These are phyloP conservation scores for Candida saitoana DNA, from an alignment of 805 yeast genomes.

Conservation along the genomic window DNA sequence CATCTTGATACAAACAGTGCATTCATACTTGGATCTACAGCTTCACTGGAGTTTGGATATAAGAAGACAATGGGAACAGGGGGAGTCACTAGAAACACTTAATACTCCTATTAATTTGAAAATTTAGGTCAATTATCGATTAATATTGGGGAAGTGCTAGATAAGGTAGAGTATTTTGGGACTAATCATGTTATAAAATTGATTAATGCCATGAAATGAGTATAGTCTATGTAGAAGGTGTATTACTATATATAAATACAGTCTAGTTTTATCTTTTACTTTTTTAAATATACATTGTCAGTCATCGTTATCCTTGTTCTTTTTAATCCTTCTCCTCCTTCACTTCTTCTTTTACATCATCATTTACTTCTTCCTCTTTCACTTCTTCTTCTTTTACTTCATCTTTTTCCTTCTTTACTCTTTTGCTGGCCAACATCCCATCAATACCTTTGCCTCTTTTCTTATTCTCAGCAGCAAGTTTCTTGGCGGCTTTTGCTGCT, in stretches of 20 bases:
- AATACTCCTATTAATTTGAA: too few species aligned
- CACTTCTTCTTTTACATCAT: conserved; percentile 15
- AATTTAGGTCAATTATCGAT: too few species aligned
- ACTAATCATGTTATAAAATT: neutral
- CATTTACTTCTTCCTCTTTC: conserved; percentile 12
- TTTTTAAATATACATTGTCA: too few species aligned
- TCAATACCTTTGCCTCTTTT: conserved; percentile 6
- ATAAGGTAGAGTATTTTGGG: neutral
- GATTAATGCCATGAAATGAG: neutral
- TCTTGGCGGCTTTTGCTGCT: conserved; percentile 10
- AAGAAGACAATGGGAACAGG: too few species aligned
- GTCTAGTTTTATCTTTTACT: too few species aligned
- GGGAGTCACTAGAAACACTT: too few species aligned
- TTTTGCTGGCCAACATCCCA: conserved; percentile 30
- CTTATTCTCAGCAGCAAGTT: neutral
- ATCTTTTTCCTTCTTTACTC: conserved; percentile 18
- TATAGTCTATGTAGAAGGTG: too few species aligned
- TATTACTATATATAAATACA: too few species aligned
- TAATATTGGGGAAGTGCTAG: too few species aligned
- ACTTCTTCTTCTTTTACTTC: conserved; percentile 10
- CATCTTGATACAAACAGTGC: conserved; percentile 16
- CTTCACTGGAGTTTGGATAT: too few species aligned
- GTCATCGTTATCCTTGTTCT: too few species aligned
- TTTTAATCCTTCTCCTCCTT: conserved; percentile 11
- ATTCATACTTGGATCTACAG: conserved; percentile 65